A percentile compares a stretch with the other conserved stretches of the same genome.
These are phyloP conservation scores for Linum trigynum DNA, from an alignment of 345 rosid genomes.

Conservation along the genomic window DNA sequence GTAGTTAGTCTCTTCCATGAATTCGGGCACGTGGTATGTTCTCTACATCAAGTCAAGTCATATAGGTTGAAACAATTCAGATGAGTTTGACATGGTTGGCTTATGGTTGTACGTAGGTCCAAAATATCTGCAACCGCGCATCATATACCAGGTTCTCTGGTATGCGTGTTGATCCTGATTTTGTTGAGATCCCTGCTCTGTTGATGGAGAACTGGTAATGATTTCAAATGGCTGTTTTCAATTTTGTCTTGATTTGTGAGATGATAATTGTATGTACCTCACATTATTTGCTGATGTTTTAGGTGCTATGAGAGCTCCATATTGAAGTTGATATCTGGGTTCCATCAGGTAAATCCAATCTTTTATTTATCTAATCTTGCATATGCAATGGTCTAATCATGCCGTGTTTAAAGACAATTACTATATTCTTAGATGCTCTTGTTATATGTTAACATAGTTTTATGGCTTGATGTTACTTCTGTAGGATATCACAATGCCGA, in stretches of 20 bases:
- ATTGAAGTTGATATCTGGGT: conserved; percentile 86
- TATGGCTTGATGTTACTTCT: conserved; percentile 6
- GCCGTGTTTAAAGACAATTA: not conserved
- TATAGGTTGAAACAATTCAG: not conserved
- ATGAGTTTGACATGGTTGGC: not conserved
- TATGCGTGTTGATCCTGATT: conserved; percentile 77
- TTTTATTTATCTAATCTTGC: not conserved
- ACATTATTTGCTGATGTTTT: conserved; percentile 19
- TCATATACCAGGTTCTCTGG: conserved; percentile 85
- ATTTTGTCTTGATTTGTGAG: conserved; percentile 2
- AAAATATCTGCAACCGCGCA: conserved; percentile 82
- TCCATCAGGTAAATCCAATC: conserved; percentile 61
- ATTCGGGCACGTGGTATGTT: conserved; percentile 94
- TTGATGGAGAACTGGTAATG: conserved; percentile 75
- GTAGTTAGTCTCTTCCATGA: conserved; percentile 88
- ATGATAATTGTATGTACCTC: conserved; percentile 12
- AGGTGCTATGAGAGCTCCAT: conserved; percentile 92
- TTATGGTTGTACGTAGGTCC: conserved; percentile 41
- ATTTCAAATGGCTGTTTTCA: conserved; percentile 3
- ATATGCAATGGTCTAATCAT: not conserved
- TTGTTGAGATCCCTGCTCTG: conserved; percentile 81
- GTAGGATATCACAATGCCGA: conserved; percentile 82
- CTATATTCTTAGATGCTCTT: not conserved
- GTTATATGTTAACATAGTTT: not conserved
- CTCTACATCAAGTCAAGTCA: not conserved